Base-by-base conservation (phyloP, 257 asterid species). In the Nicotiana noctiflora region DNA sequence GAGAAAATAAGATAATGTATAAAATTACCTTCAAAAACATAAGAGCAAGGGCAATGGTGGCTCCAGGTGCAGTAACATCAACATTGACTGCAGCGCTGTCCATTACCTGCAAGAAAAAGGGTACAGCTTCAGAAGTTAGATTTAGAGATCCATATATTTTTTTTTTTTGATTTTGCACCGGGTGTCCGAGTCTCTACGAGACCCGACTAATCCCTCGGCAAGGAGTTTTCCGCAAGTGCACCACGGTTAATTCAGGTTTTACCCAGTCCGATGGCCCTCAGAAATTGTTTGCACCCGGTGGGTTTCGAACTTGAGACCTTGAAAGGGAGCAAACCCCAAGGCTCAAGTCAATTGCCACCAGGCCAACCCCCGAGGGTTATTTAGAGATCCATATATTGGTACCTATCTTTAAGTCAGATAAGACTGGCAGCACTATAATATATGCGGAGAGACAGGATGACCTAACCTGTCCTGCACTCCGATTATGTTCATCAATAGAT, bases 1-100 rank as follows among this genome's bases (percentile, higher is more conserved):
- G 67, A 72, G 23, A 80, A 68, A 37, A 76, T 19, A 60, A 40
- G 25, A 76, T 62, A 67, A 80, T 18, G 52, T 56, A 80, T 32
- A 57, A 88, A 83, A 37, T 79, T 90, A 95, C 99, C 97, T 93
- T 95, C 90, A 95, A 84, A 87, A 80, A 93, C 91, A 95, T 89
- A 81, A 95, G 90, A 80, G 96, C 91, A 37, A 95, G 89, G 86
- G 99, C 99, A 66, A 95, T 86, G 86, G 90, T 88, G 60, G 99
- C 97, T 80, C 97, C 99, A 17, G 98, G 99, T 67, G 95, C 98
- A 85, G 99, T 95, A 76, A 95, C 97, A 77, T 93, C 99, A 89
- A 93, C 86, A 85, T 95, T 95, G 78, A 92, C 83, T 34, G 82
- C 82, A 82, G 87, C 85, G 82, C 91, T 97, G 77, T 95, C 99